These are phyloP conservation scores for Rhodotorula glutinis DNA, from an alignment of 1,284 basidiomycete species.

Conservation along the genomic window DNA sequence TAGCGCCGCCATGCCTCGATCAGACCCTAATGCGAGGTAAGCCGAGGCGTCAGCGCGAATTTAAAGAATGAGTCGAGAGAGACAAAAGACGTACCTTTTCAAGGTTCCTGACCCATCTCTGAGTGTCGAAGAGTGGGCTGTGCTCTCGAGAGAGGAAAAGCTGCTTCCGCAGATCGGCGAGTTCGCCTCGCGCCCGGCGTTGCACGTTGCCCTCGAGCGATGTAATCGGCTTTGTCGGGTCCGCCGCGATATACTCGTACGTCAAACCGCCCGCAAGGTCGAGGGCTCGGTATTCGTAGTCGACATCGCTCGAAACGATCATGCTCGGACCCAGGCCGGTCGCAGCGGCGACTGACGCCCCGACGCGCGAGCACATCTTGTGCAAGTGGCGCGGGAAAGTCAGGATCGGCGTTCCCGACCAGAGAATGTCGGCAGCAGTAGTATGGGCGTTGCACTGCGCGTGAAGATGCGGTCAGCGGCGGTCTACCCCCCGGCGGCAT, in stretches of 20 bases:
- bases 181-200: constrained; percentile 46
- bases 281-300: constrained; percentile 60
- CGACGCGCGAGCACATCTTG: constrained; percentile 64
- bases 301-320: constrained; percentile 55
- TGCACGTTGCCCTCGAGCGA: constrained; percentile 22
- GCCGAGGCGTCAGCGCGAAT: no score
- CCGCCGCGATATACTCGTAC: constrained; percentile 46
- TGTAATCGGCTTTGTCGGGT: constrained; percentile 37
- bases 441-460: constrained; percentile 62
- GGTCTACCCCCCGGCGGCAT: not conserved
- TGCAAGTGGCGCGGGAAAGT: constrained; percentile 59
- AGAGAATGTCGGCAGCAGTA: constrained; percentile 61
- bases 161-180: constrained; percentile 53
- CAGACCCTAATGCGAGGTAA: constrained; percentile 46
- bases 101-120: constrained; percentile 57
- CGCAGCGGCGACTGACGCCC: constrained; percentile 59
- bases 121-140: constrained; percentile 60
- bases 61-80: no score
- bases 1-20: constrained; percentile 59
- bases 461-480: not conserved
- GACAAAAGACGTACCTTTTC: constrained; percentile 49
- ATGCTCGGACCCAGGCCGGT: constrained; percentile 60
- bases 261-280: constrained; percentile 52
- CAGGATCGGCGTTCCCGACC: constrained; percentile 61
- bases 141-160: constrained; percentile 56